Evolutionary conservation across 2,329 filamentous ascomycete species (phyloP).

Genomic region (Alternaria novae-zelandiae): DNA sequence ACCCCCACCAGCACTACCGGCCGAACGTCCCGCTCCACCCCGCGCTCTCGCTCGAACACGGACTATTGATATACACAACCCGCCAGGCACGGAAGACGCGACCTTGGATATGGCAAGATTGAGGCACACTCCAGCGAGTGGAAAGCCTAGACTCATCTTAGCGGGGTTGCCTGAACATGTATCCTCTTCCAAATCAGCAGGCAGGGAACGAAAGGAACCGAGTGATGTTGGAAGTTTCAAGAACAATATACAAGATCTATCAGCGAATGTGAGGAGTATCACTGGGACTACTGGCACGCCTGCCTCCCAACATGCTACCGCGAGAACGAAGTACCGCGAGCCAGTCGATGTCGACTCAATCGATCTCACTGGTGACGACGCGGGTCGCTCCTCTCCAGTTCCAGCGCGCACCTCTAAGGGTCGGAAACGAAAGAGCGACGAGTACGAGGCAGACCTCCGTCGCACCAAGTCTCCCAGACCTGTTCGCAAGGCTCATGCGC

Average conservation of each 20-base stretch:
- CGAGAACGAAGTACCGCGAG: slow-evolving; percentile 16
- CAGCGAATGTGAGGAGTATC: neutral
- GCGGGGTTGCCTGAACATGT: slow-evolving; percentile 29
- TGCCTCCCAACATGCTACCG: slow-evolving; percentile 1
- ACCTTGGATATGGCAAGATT: slow-evolving; percentile 52
- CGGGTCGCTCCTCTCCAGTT: slow-evolving; percentile 24
- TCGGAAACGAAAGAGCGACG: slow-evolving; percentile 57
- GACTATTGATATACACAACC: slow-evolving; percentile 36
- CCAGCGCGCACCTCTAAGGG: slow-evolving; percentile 23
- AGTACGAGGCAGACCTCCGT: slow-evolving; percentile 42
- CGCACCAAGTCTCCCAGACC: slow-evolving; percentile 25
- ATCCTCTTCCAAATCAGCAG: slow-evolving; percentile 8
- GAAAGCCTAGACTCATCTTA: slow-evolving; percentile 46
- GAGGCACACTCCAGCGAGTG: slow-evolving; percentile 52
- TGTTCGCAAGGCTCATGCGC: slow-evolving; percentile 11
- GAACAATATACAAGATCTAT: slow-evolving; percentile 2
- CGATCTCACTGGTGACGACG: slow-evolving; percentile 44
- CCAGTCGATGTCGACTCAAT: slow-evolving; percentile 41
- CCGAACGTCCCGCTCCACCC: slow-evolving; percentile 24
- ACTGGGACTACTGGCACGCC: slow-evolving; percentile 14
- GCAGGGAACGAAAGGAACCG: slow-evolving; percentile 5
- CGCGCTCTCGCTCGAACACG: slow-evolving; percentile 25
- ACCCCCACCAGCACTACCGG: slow-evolving; percentile 16
- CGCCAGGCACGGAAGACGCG: slow-evolving; percentile 10
- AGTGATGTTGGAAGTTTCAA: neutral